Percentiles rank a stretch among this genome's conserved stretches.
Evolutionary conservation across 352 stramenopile genomes (phyloP).

Genomic region (Phytophthora aleatoria): DNA sequence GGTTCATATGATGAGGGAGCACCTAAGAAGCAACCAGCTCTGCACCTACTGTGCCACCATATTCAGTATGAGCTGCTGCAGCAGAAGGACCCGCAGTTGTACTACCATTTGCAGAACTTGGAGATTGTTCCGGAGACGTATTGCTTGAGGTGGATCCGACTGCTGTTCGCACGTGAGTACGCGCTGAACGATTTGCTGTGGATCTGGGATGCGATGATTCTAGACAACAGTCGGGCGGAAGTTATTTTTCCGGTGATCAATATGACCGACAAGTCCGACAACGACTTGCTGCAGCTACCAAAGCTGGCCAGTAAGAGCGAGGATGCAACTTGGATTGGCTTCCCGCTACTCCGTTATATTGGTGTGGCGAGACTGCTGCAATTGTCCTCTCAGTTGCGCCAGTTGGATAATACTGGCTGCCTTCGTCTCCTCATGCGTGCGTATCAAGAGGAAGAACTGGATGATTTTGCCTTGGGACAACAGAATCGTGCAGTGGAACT

Average conservation of each 20-base stretch:
- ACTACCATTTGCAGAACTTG: conserved; percentile 80
- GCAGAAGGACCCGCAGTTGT: conserved; percentile 81
- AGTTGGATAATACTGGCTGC: conserved; percentile 69
- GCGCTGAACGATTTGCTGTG: conserved; percentile 59
- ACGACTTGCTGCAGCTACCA: conserved; percentile 46
- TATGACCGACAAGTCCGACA: conserved; percentile 36
- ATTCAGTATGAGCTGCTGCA: conserved; percentile 81
- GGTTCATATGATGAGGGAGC: conserved; percentile 26
- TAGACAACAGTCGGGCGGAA: conserved; percentile 32
- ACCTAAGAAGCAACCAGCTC: conserved; percentile 35
- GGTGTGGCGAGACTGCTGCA: conserved; percentile 69
- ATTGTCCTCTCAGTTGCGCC: conserved; percentile 58
- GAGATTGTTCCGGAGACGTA: conserved; percentile 85
- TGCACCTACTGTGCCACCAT: conserved; percentile 72
- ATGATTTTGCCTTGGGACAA: conserved; percentile 1
- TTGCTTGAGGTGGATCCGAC: conserved; percentile 79
- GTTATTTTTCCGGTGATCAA: conserved; percentile 51
- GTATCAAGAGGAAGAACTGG: conserved; percentile 33
- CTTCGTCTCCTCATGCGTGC: conserved; percentile 78
- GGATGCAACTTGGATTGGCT: conserved; percentile 51
- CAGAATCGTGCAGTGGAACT: conserved; percentile 34
- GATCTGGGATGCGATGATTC: conserved; percentile 78
- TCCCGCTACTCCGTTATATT: conserved; percentile 72
- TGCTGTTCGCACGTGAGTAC: conserved; percentile 83
- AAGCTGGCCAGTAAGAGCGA: conserved; percentile 22